Conservation (phyloP, 176 grass and related monocot species). For the Paspalum notatum region DNA sequence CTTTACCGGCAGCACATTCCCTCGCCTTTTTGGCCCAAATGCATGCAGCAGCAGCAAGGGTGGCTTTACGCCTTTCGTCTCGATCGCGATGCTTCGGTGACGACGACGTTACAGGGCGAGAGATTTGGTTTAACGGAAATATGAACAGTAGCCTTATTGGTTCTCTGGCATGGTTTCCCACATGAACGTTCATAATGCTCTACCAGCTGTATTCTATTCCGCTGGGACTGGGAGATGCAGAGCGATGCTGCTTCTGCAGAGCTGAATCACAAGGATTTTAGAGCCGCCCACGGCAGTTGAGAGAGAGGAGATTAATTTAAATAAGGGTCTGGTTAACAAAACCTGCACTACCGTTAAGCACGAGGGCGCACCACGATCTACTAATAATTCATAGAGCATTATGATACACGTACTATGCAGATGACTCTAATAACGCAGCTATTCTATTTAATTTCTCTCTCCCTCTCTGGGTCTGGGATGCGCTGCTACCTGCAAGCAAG, state of each 20-base stretch:
- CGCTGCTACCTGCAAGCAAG: constrained; percentile 37
- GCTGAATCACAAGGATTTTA: constrained; percentile 10
- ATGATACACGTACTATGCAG: not conserved
- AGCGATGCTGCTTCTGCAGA: not conserved
- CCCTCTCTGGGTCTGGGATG: not conserved
- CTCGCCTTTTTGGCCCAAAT: constrained; percentile 21
- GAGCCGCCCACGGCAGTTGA: constrained; percentile 30
- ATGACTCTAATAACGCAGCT: not conserved
- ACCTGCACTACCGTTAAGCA: constrained; percentile 42
- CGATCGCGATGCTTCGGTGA: not conserved
- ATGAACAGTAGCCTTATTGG: too few relatives aligned
- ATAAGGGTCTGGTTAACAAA: constrained; percentile 13
- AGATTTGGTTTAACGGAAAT: too few relatives aligned
- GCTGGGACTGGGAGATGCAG: too few relatives aligned
- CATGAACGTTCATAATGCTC: too few relatives aligned
- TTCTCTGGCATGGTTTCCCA: too few relatives aligned
- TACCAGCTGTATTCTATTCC: too few relatives aligned
- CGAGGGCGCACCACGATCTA: constrained; percentile 46
- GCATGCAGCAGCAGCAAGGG: not conserved
- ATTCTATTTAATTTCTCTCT: not conserved
- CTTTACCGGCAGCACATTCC: constrained; percentile 43
- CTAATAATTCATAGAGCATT: constrained; percentile 46
- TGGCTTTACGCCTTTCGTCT: not conserved
- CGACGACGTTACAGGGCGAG: not conserved
- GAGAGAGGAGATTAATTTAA: not conserved